A percentile compares a stretch with the other conserved stretches of the same genome.
These are phyloP conservation scores for Vigna hirtella DNA, from an alignment of 306 rosid species.

Conservation along the genomic window DNA sequence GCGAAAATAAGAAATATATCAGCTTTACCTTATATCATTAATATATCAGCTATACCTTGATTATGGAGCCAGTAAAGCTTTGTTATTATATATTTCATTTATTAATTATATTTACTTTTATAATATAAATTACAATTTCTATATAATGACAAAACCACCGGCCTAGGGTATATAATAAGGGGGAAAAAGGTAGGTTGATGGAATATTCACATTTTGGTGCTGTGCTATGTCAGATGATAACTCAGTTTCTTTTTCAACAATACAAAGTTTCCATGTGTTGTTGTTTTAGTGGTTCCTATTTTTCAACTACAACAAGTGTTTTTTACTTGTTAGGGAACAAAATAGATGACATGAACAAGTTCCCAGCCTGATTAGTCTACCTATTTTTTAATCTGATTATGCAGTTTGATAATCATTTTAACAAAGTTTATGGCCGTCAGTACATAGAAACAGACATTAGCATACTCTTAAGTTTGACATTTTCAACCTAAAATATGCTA, in stretches of 20 bases:
- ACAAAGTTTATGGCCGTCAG: background rate
- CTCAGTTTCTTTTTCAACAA: background rate
- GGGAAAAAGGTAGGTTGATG: background rate
- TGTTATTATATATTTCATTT: background rate
- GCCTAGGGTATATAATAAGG: background rate
- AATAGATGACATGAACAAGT: constrained; percentile 2
- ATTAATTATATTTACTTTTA: background rate
- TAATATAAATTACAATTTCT: background rate
- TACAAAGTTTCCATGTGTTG: background rate
- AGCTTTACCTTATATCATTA: background rate
- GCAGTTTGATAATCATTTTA: background rate
- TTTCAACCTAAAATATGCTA: background rate
- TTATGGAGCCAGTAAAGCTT: background rate
- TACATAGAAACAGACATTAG: background rate
- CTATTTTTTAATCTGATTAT: background rate
- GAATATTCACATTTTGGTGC: background rate
- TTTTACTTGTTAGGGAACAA: background rate
- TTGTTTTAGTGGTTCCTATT: background rate
- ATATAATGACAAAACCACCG: background rate
- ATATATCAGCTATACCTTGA: background rate
- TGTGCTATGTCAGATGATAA: background rate
- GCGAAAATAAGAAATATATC: background rate
- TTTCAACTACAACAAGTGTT: background rate
- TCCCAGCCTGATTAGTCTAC: background rate
- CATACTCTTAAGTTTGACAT: background rate